Evolutionary conservation across 1,284 basidiomycete species (phyloP), one percentile per base, ranked within the genome.

Genomic region (Ganoderma multipileum): DNA sequence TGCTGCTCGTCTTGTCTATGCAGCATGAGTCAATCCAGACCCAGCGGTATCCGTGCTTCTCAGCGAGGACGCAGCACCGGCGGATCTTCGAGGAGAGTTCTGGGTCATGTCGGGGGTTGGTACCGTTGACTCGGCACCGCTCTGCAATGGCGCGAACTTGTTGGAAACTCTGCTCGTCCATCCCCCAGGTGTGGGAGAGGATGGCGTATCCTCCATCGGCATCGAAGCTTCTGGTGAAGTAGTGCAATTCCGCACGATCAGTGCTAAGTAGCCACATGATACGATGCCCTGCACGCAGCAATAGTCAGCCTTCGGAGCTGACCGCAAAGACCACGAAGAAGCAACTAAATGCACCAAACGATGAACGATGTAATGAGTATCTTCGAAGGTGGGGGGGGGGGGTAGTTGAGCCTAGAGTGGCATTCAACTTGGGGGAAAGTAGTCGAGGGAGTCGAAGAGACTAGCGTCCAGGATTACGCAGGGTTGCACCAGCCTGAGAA

Each of bases 141-240:
- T 26, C 30, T 3, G 3, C 28, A 7, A 65, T 39, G 2, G 28
- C 57, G 9, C 20, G 28, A 11, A 65, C 26, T 2, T 62, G 38
- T 8, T 66, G 65, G 3, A 66, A 62, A 7, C 39, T 41, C 52
- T 55, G 60, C 20, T 66, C 65, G 20, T 61, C 18, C 0, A 23
- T 38, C n/a, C 1, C 36, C 65, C 65, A 66, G 8, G 60, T 60
- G 39, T 66, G 60, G 14, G 65, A 66, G 8, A 66, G 60, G 28
- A 62, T 44, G 4, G 65, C 65, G 30, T 66, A 66, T 1, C 64
- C 64, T n/a, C 58, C 64, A 18, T n/a, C 12, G 9, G 55, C 72
- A 4, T 69, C 73, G 65, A 77, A 79, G 42, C 26, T 28, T 6
- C 41, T 47, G 6, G 20, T 1, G 20, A 62, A 62, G 26, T n/a